phyloP scores from a whole-genome alignment of 345 rosid genomes.

The Moricandia arvensis region DNA sequence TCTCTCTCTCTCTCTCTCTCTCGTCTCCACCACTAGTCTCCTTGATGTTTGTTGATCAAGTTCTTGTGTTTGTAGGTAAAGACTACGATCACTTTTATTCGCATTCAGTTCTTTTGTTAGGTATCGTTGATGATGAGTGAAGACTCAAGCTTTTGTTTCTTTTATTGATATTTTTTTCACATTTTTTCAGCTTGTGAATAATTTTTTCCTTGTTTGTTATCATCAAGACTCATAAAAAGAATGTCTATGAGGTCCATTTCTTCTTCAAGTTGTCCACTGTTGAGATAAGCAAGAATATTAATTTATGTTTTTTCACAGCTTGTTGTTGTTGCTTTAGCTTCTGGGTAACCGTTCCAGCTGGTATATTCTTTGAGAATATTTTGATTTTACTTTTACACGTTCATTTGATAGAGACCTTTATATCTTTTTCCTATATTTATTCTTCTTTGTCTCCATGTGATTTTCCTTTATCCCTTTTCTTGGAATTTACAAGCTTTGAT shows the following conservation, averaged over 20 bases:
- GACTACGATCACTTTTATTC: neutral
- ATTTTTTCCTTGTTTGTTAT: conserved; percentile 9
- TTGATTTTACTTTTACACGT: conserved; percentile 21
- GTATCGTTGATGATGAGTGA: conserved; percentile 26
- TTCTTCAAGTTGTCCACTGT: conserved; percentile 24
- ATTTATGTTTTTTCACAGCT: neutral
- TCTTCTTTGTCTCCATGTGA: conserved; percentile 20
- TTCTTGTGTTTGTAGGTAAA: conserved; percentile 26
- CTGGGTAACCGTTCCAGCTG: conserved; percentile 21
- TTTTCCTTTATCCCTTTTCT: conserved; percentile 34
- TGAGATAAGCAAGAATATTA: conserved; percentile 26
- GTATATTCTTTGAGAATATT: conserved; percentile 35
- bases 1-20: conserved; percentile 22
- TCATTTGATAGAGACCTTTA: conserved; percentile 25
- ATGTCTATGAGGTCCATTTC: conserved; percentile 11
- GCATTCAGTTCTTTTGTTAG: conserved; percentile 12
- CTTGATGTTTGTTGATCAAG: conserved; percentile 27
- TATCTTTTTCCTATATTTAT: neutral
- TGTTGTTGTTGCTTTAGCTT: conserved; percentile 26
- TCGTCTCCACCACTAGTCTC: neutral
- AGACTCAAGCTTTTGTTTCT: conserved; percentile 28
- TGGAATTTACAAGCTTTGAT: conserved; percentile 40
- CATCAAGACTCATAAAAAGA: conserved; percentile 8
- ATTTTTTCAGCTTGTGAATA: conserved; percentile 12
- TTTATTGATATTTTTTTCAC: neutral